phyloP scores from a whole-genome alignment of 352 stramenopile species.

The Globisporangium emineosum region DNA sequence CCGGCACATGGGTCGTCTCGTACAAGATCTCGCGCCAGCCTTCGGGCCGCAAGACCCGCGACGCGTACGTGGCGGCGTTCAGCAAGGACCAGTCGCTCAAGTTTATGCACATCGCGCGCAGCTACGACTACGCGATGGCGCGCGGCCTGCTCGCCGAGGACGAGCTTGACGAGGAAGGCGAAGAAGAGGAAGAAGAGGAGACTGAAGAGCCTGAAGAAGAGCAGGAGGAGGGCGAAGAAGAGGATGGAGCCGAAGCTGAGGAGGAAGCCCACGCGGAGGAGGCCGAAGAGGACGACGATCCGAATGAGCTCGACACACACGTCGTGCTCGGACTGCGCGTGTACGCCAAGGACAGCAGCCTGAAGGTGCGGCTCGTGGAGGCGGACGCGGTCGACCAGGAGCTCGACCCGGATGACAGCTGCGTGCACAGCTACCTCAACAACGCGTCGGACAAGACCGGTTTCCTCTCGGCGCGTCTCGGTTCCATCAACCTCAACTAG shows the following conservation, averaged over 20 bases:
- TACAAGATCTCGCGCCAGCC: slow-evolving; percentile 22
- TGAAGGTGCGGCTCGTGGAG: slow-evolving; percentile 16
- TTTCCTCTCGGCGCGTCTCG: slow-evolving; percentile 16
- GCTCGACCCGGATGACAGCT: slow-evolving; percentile 28
- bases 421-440: slow-evolving; percentile 22
- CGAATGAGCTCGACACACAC: slow-evolving; percentile 21
- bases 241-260: background rate
- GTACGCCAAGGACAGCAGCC: slow-evolving; percentile 27
- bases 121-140: slow-evolving; percentile 29
- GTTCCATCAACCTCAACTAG: slow-evolving; percentile 6
- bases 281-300: background rate
- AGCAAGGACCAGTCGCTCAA: slow-evolving; percentile 28
- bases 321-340: slow-evolving; percentile 29
- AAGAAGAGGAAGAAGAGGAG: slow-evolving; percentile 13
- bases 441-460: slow-evolving; percentile 10
- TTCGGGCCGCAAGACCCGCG: slow-evolving; percentile 14
- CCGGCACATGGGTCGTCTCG: slow-evolving; percentile 27
- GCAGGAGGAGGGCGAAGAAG: slow-evolving; percentile 2
- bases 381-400: slow-evolving; percentile 12
- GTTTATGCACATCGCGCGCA: slow-evolving; percentile 28
- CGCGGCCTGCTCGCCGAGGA: slow-evolving; percentile 16
- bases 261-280: background rate
- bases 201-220: slow-evolving; percentile 12
- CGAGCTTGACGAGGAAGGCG: background rate
- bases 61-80: slow-evolving; percentile 21